Evolutionary conservation across 2,329 filamentous ascomycete genomes (phyloP), one percentile per base, ranked within the genome.

Genomic region (Metarhizium humberi): DNA sequence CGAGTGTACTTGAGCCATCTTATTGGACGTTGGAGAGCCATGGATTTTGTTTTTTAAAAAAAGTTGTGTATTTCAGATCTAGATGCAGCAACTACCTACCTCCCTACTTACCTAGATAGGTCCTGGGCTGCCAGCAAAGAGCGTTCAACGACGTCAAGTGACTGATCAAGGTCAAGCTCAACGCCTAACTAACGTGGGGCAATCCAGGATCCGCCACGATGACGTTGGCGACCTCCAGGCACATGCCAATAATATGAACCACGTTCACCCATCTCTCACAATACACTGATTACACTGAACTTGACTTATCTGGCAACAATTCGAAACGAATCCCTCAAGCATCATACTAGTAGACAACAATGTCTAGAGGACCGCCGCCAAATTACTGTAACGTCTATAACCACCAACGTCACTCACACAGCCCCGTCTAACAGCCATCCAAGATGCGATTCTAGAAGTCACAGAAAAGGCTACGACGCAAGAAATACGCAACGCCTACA

Each of bases 401-500:
- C 40, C 20, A 38, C 43, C 51, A 34, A 29, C 43, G 30, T 20
- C 11, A 42, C 47, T 11, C 25, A 34, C 10, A 30, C 20, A 38
- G 3, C 14, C n/a, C 45, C 8, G 11, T 16, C 38, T 34, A 11
- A 40, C 14, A n/a, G 20, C 11, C 32, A 40, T 25, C 47, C 43
- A 60, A 92, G 88, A 92, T 73, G 83, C 80, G 52, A 80, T 88
- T 60, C 84, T 96, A 51, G 87, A 87, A 60, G 72, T 96, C 58
- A 69, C 85, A 52, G 80, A 89, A 40, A 86, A 80, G 62, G 91
- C 92, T 38, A 87, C 84, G 0, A 82, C 85, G 57, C 84, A 91
- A 65, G 88, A 97, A 69, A 86, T 99, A 67, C 88, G 92, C 63
- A 88, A 90, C 78, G 94, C 92, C 52, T 99, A 97, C 78, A 99